Evolutionary conservation across 2,329 filamentous ascomycete species (phyloP).

Genomic region (Monosporascus sp.): DNA sequence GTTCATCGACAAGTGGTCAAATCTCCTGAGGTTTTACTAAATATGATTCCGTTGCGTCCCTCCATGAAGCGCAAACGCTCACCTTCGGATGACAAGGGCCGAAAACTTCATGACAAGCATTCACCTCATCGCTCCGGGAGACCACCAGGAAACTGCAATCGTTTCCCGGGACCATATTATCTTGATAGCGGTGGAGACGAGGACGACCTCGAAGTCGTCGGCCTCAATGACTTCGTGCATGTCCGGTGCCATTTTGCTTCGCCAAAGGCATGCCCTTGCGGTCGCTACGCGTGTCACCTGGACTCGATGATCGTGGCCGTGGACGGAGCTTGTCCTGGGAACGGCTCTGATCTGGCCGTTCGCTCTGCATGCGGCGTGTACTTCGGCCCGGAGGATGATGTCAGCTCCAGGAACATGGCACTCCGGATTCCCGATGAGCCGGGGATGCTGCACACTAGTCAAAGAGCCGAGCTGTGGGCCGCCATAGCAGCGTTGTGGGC

Average conservation of each 20-base stretch:
- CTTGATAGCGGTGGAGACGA: neutral
- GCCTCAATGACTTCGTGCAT: neutral
- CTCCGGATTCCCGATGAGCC: neutral
- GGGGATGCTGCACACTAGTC: conserved; percentile 4
- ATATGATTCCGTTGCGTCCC: too few species aligned
- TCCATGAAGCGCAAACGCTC: too few species aligned
- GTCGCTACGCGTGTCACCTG: conserved; percentile 5
- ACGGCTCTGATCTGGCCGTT: conserved; percentile 1
- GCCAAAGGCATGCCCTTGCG: neutral
- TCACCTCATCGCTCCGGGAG: neutral
- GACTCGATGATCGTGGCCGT: conserved; percentile 11
- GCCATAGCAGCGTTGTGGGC: conserved; percentile 3
- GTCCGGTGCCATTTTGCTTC: neutral
- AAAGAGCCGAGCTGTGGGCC: conserved; percentile 6
- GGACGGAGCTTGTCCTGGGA: conserved; percentile 9
- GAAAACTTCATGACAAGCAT: too few species aligned
- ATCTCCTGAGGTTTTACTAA: too few species aligned
- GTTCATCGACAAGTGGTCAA: too few species aligned
- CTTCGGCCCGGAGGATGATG: neutral
- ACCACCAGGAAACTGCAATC: neutral
- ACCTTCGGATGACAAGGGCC: too few species aligned
- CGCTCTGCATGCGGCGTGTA: conserved; percentile 5
- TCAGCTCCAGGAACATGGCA: neutral
- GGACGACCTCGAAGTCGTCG: neutral
- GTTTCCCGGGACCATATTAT: neutral